These are phyloP conservation scores for Alternaria arbusti DNA, from an alignment of 2,329 filamentous ascomycete genomes.

Conservation along the genomic window DNA sequence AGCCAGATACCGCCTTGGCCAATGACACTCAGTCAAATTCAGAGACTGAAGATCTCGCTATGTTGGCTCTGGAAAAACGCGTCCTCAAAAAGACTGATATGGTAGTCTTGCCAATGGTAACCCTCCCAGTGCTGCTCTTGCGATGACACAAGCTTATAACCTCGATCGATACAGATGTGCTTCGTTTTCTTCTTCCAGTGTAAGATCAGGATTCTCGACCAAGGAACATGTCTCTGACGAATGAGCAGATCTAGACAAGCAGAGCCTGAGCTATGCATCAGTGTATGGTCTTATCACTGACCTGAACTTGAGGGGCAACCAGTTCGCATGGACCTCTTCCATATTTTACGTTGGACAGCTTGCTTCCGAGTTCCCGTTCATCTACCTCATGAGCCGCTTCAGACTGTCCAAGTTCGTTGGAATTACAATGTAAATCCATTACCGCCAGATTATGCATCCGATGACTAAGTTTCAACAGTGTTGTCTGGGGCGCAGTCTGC, in stretches of 20 bases:
- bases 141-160: no score
- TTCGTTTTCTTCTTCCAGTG: no score
- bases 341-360: conserved; percentile 54
- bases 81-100: not conserved
- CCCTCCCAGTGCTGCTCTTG: not conserved
- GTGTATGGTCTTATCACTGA: conserved; percentile 57
- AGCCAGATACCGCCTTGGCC: not conserved
- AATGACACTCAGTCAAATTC: not conserved
- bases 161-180: no score
- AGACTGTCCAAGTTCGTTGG: conserved; percentile 60
- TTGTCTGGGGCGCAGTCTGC: conserved; percentile 48
- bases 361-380: conserved; percentile 57
- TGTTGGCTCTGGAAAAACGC: not conserved
- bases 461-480: no score
- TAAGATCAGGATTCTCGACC: no score
- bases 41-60: not conserved
- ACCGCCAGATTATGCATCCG: no score
- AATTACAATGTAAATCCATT: conserved; percentile 41
- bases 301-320: conserved; percentile 51
- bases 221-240: no score
- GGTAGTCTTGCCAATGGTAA: not conserved
- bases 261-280: conserved; percentile 58
- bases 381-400: conserved; percentile 59
- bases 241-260: conserved; percentile 51
- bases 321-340: conserved; percentile 59